Evolutionary conservation across 305 asterid genomes (phyloP).

Genomic region (Plantago coronopus): DNA sequence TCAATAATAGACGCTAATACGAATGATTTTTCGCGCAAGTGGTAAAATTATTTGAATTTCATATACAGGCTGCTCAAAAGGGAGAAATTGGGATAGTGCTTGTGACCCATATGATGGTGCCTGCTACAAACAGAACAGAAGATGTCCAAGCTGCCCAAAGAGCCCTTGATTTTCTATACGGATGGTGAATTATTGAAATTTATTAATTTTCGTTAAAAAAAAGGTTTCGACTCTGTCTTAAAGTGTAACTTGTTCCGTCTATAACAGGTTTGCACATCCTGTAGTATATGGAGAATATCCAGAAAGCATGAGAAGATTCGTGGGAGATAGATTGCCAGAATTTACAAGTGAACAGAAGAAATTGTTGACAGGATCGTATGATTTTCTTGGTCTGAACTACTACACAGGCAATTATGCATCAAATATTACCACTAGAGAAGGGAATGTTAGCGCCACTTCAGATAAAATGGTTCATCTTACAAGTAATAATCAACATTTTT

Average conservation of each 20-base stretch:
- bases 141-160: conserved; percentile 44
- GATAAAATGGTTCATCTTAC: conserved; percentile 34
- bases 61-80: conserved; percentile 36
- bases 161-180: conserved; percentile 50
- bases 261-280: conserved; percentile 48
- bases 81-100: conserved; percentile 56
- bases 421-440: conserved; percentile 7
- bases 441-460: conserved; percentile 29
- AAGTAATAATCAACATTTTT: neutral
- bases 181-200: conserved; percentile 41
- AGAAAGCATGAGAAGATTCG: conserved; percentile 29
- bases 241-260: neutral
- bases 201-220: too few species aligned
- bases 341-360: conserved; percentile 31
- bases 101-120: conserved; percentile 38
- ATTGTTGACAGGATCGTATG: conserved; percentile 43
- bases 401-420: conserved; percentile 48
- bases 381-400: conserved; percentile 58
- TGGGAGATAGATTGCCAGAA: conserved; percentile 47
- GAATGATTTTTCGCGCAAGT: neutral
- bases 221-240: too few species aligned
- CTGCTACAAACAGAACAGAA: conserved; percentile 27
- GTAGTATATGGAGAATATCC: conserved; percentile 55
- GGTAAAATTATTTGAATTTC: too few species aligned
- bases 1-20: too few species aligned